Conservation (phyloP, 352 stramenopile species). For the Phytophthora kernoviae region DNA sequence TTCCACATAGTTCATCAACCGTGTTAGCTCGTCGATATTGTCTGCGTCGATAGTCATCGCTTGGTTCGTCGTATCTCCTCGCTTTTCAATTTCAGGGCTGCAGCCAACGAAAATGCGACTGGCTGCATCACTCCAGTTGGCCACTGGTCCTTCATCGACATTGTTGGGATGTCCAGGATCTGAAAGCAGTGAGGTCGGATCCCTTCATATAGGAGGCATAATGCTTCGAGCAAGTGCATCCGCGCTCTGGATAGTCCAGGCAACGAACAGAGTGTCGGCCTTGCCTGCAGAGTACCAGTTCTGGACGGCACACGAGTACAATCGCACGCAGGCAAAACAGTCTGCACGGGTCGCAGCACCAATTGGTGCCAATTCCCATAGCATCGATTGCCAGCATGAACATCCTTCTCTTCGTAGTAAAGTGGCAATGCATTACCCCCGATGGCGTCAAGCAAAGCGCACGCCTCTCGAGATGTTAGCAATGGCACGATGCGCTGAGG, state of each 20-base stretch:
- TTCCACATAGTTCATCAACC: conserved; percentile 4
- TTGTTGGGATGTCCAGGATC: neutral
- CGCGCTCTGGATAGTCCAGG: neutral
- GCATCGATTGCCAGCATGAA: conserved; percentile 8
- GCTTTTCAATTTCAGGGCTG: conserved; percentile 2
- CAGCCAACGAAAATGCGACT: conserved; percentile 8
- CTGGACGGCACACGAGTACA: too few relatives aligned
- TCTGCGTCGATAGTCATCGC: conserved; percentile 1
- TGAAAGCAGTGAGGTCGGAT: neutral
- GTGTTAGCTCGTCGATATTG: conserved; percentile 2
- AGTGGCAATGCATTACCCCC: neutral
- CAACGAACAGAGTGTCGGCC: too few relatives aligned
- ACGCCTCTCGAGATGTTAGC: neutral
- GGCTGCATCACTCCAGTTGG: conserved; percentile 5
- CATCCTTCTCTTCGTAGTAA: conserved; percentile 1
- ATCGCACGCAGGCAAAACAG: too few relatives aligned
- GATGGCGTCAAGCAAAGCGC: conserved; percentile 4
- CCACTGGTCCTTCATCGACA: too few relatives aligned
- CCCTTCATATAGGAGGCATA: neutral
- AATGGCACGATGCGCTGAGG: neutral
- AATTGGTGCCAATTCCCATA: conserved; percentile 11
- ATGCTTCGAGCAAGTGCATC: neutral
- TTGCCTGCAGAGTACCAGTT: too few relatives aligned
- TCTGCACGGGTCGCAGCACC: neutral
- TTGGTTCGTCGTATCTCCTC: neutral